These are phyloP conservation scores for Fraxinus quadrangulata DNA, from an alignment of 257 asterid species.

Conservation along the genomic window DNA sequence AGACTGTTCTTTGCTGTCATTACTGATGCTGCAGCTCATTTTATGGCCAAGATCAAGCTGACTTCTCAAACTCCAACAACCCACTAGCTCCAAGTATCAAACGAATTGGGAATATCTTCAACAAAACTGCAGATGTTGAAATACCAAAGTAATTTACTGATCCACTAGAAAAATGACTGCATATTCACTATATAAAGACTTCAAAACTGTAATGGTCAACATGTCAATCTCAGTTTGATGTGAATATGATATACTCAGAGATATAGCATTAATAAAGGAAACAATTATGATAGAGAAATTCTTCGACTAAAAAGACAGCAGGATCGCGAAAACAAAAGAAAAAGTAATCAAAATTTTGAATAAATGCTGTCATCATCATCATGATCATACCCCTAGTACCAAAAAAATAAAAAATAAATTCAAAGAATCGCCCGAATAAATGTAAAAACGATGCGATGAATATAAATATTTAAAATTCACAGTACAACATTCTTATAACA, in stretches of 20 bases:
- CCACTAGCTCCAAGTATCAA: constrained; percentile 35
- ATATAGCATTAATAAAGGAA: not conserved
- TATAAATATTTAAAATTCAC: not conserved
- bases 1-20: constrained; percentile 56
- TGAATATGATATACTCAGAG: not conserved
- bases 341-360: not conserved
- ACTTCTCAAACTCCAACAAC: constrained; percentile 20
- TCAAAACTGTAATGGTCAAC: not conserved
- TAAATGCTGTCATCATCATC: not conserved
- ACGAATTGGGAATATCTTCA: not conserved
- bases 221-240: not conserved
- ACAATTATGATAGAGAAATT: not conserved
- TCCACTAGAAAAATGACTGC: not conserved
- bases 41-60: not conserved
- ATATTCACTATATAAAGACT: not conserved
- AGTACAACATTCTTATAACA: not conserved
- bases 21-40: constrained; percentile 45
- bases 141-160: not conserved
- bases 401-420: not conserved
- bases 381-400: not conserved
- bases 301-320: not conserved
- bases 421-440: not conserved
- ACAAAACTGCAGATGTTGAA: not conserved
- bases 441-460: not conserved
- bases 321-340: not conserved